A percentile compares a stretch with the other conserved stretches of the same genome.
These are phyloP conservation scores for Colletotrichum sp. DNA, from an alignment of 2,329 filamentous ascomycete genomes.

Conservation along the genomic window DNA sequence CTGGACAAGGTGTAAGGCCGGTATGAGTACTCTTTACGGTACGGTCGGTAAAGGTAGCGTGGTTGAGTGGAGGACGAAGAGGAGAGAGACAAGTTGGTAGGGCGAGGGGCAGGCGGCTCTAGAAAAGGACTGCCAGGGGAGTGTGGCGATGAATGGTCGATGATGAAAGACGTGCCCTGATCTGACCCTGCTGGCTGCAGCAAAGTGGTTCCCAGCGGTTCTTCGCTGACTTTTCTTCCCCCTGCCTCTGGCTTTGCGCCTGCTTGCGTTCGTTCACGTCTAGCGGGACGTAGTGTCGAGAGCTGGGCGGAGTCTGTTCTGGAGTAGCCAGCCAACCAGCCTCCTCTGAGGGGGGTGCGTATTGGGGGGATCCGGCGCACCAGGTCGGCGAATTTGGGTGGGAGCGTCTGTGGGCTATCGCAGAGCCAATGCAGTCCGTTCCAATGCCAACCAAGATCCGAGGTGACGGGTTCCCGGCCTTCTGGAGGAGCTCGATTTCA, in stretches of 20 bases:
- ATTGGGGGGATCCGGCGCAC: slow-evolving; percentile 15
- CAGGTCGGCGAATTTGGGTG: slow-evolving; percentile 20
- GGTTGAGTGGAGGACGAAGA: slow-evolving; percentile 17
- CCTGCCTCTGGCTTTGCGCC: slow-evolving; percentile 21
- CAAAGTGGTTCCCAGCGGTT: slow-evolving; percentile 19
- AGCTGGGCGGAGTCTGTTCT: slow-evolving; percentile 11
- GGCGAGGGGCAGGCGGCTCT: slow-evolving; percentile 22
- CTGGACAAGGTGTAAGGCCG: slow-evolving; percentile 15
- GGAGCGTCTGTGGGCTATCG: slow-evolving; percentile 21
- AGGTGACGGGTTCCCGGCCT: slow-evolving; percentile 1
- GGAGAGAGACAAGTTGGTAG: slow-evolving; percentile 19
- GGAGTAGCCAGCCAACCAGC: slow-evolving; percentile 9
- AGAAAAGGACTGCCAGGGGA: slow-evolving; percentile 21
- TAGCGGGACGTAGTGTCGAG: slow-evolving; percentile 15
- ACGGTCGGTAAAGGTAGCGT: slow-evolving; percentile 1
- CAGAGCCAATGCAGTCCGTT: slow-evolving; percentile 14
- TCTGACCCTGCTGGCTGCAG: slow-evolving; percentile 20
- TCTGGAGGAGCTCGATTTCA: background rate
- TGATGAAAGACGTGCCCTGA: slow-evolving; percentile 24
- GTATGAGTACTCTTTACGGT: slow-evolving; percentile 2
- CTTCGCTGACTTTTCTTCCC: slow-evolving; percentile 19
- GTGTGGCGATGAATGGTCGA: slow-evolving; percentile 24
- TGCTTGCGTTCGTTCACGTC: slow-evolving; percentile 20
- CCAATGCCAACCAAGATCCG: slow-evolving; percentile 19
- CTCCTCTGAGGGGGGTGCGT: slow-evolving; percentile 1